Conservation (phyloP, 179 eudicot genomes). For the Pouteria campechiana region DNA sequence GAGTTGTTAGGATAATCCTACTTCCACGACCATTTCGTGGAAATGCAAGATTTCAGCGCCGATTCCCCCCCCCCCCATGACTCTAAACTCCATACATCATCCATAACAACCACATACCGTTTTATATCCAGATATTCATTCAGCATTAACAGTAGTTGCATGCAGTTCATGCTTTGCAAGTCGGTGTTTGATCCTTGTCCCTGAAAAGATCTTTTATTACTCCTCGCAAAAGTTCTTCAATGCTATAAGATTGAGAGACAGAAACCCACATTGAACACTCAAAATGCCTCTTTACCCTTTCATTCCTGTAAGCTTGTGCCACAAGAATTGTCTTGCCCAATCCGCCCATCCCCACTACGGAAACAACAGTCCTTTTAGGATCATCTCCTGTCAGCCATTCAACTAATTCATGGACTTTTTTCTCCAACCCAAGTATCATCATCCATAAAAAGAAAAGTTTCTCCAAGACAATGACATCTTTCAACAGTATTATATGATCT, state of each 20-base stretch:
- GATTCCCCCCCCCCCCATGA: constrained; percentile 25
- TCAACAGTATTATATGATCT: constrained; percentile 2
- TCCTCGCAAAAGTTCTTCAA: constrained; percentile 19
- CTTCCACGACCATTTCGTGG: constrained; percentile 15
- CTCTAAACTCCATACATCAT: constrained; percentile 44
- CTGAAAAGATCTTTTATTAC: constrained; percentile 7
- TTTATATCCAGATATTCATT: constrained; percentile 10
- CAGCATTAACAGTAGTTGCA: constrained; percentile 26
- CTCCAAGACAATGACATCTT: constrained; percentile 20
- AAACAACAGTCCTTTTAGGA: constrained; percentile 11
- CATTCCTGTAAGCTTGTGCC: constrained; percentile 31
- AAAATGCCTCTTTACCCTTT: constrained; percentile 11
- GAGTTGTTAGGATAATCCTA: constrained; percentile 41
- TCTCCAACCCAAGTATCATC: constrained; percentile 19
- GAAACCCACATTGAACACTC: constrained; percentile 40
- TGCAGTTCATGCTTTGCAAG: too few species aligned
- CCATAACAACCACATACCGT: constrained; percentile 36
- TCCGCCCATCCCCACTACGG: constrained; percentile 48
- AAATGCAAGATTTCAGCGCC: constrained; percentile 21
- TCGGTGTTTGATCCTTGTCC: constrained; percentile 4
- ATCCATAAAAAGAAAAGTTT: constrained; percentile 12
- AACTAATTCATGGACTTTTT: constrained; percentile 1
- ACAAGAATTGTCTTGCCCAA: constrained; percentile 48
- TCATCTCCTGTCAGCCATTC: constrained; percentile 8
- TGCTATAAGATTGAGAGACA: constrained; percentile 21